phyloP scores from a whole-genome alignment of 371 early-diverging fungal genomes.

The Umbelopsis sp. region DNA sequence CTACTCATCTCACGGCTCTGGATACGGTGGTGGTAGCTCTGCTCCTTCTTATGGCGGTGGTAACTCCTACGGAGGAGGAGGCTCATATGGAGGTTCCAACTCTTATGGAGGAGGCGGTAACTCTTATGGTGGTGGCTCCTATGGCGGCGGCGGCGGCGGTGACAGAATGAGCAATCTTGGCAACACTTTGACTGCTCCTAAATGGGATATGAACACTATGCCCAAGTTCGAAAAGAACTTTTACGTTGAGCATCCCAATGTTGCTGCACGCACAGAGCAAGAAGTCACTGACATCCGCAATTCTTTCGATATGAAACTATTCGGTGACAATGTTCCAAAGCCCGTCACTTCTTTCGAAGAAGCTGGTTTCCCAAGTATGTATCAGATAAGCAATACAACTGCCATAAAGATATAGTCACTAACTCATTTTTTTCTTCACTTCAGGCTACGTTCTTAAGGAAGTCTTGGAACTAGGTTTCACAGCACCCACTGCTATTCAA shows the following conservation, averaged over 20 bases:
- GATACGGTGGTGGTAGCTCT: constrained; percentile 22
- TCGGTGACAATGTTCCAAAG: constrained; percentile 73
- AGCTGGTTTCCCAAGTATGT: constrained; percentile 76
- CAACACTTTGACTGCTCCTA: constrained; percentile 56
- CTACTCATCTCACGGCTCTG: constrained; percentile 33
- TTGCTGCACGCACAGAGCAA: constrained; percentile 58
- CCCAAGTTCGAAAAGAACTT: constrained; percentile 94
- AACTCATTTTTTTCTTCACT: background rate
- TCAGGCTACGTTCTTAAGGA: constrained; percentile 81
- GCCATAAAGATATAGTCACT: background rate
- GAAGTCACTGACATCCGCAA: constrained; percentile 70
- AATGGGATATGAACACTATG: constrained; percentile 72
- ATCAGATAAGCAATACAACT: background rate
- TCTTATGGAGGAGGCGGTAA: constrained; percentile 35
- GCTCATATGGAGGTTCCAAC: constrained; percentile 22
- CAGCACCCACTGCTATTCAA: constrained; percentile 96
- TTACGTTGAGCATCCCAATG: constrained; percentile 76
- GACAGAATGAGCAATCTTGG: constrained; percentile 70
- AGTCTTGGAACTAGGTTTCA: constrained; percentile 85
- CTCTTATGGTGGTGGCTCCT: constrained; percentile 31
- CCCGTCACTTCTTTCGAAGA: constrained; percentile 84
- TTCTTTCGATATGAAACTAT: constrained; percentile 74
- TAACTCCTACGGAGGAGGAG: constrained; percentile 31
- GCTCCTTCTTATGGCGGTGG: constrained; percentile 21
- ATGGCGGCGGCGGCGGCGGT: constrained; percentile 44